These are phyloP conservation scores for Alternaria brassicicola DNA, from an alignment of 2,329 filamentous ascomycete genomes.

Conservation along the genomic window DNA sequence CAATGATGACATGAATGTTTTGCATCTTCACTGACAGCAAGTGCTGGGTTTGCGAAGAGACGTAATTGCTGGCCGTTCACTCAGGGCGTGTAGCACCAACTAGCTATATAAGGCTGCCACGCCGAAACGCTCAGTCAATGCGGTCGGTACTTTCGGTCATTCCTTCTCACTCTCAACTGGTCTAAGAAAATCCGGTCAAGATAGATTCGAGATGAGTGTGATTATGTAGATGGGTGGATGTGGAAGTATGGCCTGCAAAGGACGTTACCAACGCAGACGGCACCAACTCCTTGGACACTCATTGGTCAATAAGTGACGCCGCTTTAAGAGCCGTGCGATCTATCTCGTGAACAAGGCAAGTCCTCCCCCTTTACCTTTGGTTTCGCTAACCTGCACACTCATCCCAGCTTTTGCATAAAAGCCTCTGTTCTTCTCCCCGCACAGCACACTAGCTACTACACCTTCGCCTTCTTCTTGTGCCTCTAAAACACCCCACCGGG, in stretches of 20 bases:
- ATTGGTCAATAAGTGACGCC: neutral
- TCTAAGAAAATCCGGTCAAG: neutral
- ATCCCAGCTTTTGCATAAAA: constrained; percentile 36
- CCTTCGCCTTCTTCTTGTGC: constrained; percentile 37
- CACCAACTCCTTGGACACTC: neutral
- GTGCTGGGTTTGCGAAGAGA: neutral
- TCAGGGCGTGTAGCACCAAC: neutral
- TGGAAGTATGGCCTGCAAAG: neutral
- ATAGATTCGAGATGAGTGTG: neutral
- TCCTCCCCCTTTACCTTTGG: constrained; percentile 11
- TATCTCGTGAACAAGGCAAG: constrained; percentile 30
- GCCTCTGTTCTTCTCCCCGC: constrained; percentile 39
- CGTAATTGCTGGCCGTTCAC: neutral
- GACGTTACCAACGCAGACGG: neutral
- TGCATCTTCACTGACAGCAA: neutral
- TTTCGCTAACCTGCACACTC: constrained; percentile 17
- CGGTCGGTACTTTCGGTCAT: neutral
- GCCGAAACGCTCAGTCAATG: neutral
- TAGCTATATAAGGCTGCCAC: neutral
- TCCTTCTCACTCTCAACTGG: neutral
- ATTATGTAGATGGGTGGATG: neutral
- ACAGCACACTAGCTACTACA: constrained; percentile 33
- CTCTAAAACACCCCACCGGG: constrained; percentile 48
- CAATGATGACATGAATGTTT: neutral
- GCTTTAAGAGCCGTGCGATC: neutral